phyloP scores from a whole-genome alignment of 805 yeast species.

The Scheffersomyces ergatensis region DNA sequence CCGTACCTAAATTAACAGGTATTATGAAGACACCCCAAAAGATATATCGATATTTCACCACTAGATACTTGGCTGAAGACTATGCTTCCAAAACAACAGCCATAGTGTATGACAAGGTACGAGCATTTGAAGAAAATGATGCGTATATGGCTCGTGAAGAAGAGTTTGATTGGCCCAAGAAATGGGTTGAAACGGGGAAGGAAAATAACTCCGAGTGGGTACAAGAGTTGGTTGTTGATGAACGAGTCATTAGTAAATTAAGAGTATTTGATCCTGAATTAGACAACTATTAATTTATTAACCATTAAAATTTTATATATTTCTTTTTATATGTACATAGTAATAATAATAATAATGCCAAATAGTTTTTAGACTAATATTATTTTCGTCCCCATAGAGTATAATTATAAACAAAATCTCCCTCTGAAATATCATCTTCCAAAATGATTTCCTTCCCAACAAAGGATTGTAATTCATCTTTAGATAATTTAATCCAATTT shows the following conservation, averaged over 20 bases:
- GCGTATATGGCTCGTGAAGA: constrained; percentile 50
- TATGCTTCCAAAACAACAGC: constrained; percentile 55
- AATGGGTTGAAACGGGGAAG: constrained; percentile 77
- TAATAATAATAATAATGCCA: not conserved
- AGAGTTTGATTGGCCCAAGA: constrained; percentile 82
- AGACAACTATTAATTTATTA: not conserved
- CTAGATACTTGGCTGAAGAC: constrained; percentile 67
- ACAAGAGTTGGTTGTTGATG: constrained; percentile 67
- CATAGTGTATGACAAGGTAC: constrained; percentile 47
- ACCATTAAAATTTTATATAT: too few species aligned
- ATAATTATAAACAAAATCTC: constrained; percentile 52
- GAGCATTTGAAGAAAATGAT: constrained; percentile 53
- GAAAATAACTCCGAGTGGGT: constrained; percentile 87
- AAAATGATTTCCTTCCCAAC: constrained; percentile 15
- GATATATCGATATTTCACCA: constrained; percentile 73
- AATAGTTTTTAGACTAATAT: not conserved
- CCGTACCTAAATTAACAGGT: constrained; percentile 78
- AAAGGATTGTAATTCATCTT: constrained; percentile 33
- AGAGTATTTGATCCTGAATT: constrained; percentile 37
- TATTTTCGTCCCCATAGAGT: constrained; percentile 51
- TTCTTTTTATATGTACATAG: not conserved
- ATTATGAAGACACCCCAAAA: constrained; percentile 74
- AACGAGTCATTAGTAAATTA: constrained; percentile 55
- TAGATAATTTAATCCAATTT: constrained; percentile 35
- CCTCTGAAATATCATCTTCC: constrained; percentile 32